Evolutionary conservation across 164 flowering plant species (phyloP), one percentile per base, ranked within the genome.

Genomic region (Brasenia schreberi): DNA sequence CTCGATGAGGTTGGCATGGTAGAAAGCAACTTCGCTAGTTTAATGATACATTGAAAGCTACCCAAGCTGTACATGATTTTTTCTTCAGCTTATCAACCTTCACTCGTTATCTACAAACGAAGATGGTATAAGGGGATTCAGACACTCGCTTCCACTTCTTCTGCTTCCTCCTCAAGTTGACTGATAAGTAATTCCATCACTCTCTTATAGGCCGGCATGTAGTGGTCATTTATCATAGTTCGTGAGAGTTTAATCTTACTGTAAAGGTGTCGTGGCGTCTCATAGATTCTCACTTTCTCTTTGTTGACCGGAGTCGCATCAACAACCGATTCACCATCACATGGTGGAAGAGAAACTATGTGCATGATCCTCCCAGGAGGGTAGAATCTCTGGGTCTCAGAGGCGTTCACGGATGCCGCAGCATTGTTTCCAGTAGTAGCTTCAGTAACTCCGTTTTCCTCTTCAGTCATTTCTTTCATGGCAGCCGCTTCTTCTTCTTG

Each of bases 301-400:
- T 74, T 12, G 53, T 7, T 2, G 53, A 45, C 81, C 0, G 16
- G 14, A 0, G 76, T 18, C 14, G n/a, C 76, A 64, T 73, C 83
- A 7, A 71, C 71, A 23, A 44, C 80, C 42, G 73, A 59, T 59
- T 42, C 43, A 18, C 75, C 14, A 11, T 76, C 79, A 0, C 80
- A 39, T 19, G 77, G 62, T 18, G 80, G 79, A 10, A 76, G 18
- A 14, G 82, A 72, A 43, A 93, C 81, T 0, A 94, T 84, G 67
- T 94, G 99, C 97, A 91, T 89, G 69, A 91, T 89, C 65, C 81
- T 75, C 2, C 97, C 99, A 0, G 99, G 97, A 5, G 96, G 97
- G 66, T 83, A 94, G 65, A 91, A 88, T 3, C 71, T 81, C 10
- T 67, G 87, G 64, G 74, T 81, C 68, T 94, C 97, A 14, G 76